Percentiles rank a stretch among this genome's conserved stretches.
Evolutionary conservation across 805 yeast genomes (phyloP).

Genomic region (Kluyveromyces siamensis): DNA sequence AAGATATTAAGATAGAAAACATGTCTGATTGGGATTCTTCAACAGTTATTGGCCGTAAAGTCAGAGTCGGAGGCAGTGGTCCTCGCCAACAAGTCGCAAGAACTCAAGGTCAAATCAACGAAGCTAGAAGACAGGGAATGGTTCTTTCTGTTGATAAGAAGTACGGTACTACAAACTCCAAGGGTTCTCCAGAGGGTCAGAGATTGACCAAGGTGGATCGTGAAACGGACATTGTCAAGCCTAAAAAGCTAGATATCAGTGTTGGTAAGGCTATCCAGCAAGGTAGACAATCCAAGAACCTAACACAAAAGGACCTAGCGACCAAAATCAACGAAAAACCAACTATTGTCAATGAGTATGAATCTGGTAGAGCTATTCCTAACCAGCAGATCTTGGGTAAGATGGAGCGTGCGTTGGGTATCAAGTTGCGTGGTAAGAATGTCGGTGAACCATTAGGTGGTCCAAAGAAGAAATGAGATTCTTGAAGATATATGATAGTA

Average conservation of each 20-base stretch:
- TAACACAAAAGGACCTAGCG: slow-evolving; percentile 95
- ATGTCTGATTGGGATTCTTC: slow-evolving; percentile 86
- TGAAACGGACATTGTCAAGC: slow-evolving; percentile 86
- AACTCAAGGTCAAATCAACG: slow-evolving; percentile 70
- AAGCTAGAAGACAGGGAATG: slow-evolving; percentile 87
- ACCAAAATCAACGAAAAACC: slow-evolving; percentile 95
- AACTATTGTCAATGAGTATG: slow-evolving; percentile 89
- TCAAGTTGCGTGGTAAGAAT: slow-evolving; percentile 91
- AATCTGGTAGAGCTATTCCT: slow-evolving; percentile 93
- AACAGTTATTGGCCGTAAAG: slow-evolving; percentile 82
- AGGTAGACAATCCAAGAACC: slow-evolving; percentile 78
- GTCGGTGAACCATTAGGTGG: slow-evolving; percentile 76
- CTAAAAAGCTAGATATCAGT: slow-evolving; percentile 71
- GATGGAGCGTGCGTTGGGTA: slow-evolving; percentile 88
- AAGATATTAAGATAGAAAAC: neutral
- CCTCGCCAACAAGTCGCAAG: slow-evolving; percentile 82
- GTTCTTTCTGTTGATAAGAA: slow-evolving; percentile 91
- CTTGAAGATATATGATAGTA: neutral
- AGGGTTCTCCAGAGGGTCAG: slow-evolving; percentile 86
- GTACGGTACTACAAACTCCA: slow-evolving; percentile 55
- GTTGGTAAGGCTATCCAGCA: slow-evolving; percentile 84
- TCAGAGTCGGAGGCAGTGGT: slow-evolving; percentile 80
- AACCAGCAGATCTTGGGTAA: slow-evolving; percentile 91
- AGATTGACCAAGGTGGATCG: slow-evolving; percentile 88
- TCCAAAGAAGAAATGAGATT: slow-evolving; percentile 32